Conservation (phyloP, 176 grass and related monocot species). For the Musa schizocarpa region DNA sequence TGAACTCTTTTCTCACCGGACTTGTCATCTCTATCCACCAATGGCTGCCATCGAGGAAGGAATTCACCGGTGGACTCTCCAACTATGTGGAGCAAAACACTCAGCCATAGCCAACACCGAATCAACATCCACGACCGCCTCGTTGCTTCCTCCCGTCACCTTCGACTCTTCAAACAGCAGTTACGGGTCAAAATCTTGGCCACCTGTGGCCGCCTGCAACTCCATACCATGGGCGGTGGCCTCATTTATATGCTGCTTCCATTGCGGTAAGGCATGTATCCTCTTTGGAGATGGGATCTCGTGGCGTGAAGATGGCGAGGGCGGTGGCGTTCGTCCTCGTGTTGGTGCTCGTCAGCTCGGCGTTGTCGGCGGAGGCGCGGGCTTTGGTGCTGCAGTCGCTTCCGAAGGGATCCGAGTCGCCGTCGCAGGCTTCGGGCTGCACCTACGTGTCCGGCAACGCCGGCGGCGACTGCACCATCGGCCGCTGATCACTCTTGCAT, state of each 20-base stretch:
- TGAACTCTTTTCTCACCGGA: too few relatives aligned
- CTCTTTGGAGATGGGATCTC: neutral
- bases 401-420: conserved; percentile 8
- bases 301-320: neutral
- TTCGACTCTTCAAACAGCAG: too few relatives aligned
- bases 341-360: neutral
- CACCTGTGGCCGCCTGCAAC: conserved; percentile 8
- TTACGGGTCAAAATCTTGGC: neutral
- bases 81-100: too few relatives aligned
- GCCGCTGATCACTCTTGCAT: too few relatives aligned
- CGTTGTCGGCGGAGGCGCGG: neutral
- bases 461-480: neutral
- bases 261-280: too few relatives aligned
- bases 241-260: conserved; percentile 3
- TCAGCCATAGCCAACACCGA: too few relatives aligned
- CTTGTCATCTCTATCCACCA: too few relatives aligned
- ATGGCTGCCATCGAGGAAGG: too few relatives aligned
- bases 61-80: too few relatives aligned
- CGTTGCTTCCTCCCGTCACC: too few relatives aligned
- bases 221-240: conserved; percentile 7
- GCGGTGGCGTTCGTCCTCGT: neutral
- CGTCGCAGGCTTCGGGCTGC: conserved; percentile 36
- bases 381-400: neutral
- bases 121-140: too few relatives aligned
- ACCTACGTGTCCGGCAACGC: conserved; percentile 32